Base-by-base conservation (phyloP, 2,329 filamentous ascomycete species). In the Boeremia lycopersici region DNA sequence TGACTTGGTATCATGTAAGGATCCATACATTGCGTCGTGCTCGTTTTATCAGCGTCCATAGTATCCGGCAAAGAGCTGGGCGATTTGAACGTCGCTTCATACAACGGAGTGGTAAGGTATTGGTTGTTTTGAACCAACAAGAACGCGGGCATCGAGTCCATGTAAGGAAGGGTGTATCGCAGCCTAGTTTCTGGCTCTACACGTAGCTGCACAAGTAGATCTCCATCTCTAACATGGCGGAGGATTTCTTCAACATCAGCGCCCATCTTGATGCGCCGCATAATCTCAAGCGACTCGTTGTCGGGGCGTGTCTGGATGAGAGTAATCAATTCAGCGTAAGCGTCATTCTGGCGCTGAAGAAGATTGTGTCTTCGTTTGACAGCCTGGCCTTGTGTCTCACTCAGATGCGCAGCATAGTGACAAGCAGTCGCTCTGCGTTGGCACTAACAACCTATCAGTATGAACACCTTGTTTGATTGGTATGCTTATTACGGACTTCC, bases 1-100 rank as follows among this genome's bases (percentile, higher is more conserved):
- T 56, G 53, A 17, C 53, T 59, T 11, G 63, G 52, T 19, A 54
- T 66, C 41, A 52, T 23, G 47, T 68, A 64, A n/a, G 41, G 31
- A 19, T 47, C 44, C 39, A 48, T 36, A 42, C 25, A 39, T 44
- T 44, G 47, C 29, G 51, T 58, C 15, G 11, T 13, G 17, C 12
- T 28, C 25, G 17, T 8, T 11, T 39, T 31, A 23, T 44, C 34
- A 7, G 33, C 12, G 36, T 34, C 15, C 11, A 41, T 2, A 12
- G 44, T 25, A 11, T 39, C 35, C 33, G 38, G 33, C 11, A 19
- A 35, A 11, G 19, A 47, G 23, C 15, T 52, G 23, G 48, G 50
- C 34, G 34, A 43, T 53, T 49, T 57, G 15, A 57, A 50, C 2
- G 41, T 45, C 12, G 41, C 55, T 45, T 55, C 56, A 31, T 57